Percentiles rank a stretch among this genome's conserved stretches.
phyloP scores from a whole-genome alignment of 495 filamentous ascomycete genomes.

The Penicillium tannophilum region DNA sequence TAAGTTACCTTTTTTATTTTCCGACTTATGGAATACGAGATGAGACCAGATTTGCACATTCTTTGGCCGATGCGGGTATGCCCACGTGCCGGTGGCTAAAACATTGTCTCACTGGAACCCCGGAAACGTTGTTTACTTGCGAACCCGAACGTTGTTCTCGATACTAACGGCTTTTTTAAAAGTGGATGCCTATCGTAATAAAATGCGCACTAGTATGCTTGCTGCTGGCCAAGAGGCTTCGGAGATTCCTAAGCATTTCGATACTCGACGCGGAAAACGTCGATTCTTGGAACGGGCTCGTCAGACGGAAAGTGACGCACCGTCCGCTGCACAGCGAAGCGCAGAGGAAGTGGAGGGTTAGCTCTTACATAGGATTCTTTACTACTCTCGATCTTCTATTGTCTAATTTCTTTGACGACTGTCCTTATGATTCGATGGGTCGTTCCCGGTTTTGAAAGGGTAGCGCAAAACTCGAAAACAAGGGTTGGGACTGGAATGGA shows the following conservation, averaged over 20 bases:
- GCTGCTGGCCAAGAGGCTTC: slow-evolving; percentile 69
- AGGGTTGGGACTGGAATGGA: slow-evolving; percentile 13
- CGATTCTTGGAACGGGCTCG: slow-evolving; percentile 70
- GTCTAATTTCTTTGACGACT: slow-evolving; percentile 11
- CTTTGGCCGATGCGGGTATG: background rate
- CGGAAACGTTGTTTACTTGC: background rate
- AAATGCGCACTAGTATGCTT: slow-evolving; percentile 81
- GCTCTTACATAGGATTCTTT: slow-evolving; percentile 6
- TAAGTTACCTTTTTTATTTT: slow-evolving; percentile 56
- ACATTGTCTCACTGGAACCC: slow-evolving; percentile 11
- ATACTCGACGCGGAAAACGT: slow-evolving; percentile 86
- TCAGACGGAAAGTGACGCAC: slow-evolving; percentile 15
- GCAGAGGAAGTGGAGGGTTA: slow-evolving; percentile 48
- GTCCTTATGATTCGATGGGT: slow-evolving; percentile 14
- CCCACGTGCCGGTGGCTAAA: slow-evolving; percentile 10
- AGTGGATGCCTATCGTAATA: slow-evolving; percentile 96
- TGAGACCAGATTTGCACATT: background rate
- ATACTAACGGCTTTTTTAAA: slow-evolving; percentile 7
- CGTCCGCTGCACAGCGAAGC: slow-evolving; percentile 35
- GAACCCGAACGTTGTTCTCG: background rate
- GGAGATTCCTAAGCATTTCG: slow-evolving; percentile 77
- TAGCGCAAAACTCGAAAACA: slow-evolving; percentile 4
- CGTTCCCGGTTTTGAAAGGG: slow-evolving; percentile 1
- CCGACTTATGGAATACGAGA: background rate
- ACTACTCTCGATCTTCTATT: slow-evolving; percentile 7